Evolutionary conservation across 2,329 filamentous ascomycete species (phyloP).

Genomic region (Monilinia fructigena): DNA sequence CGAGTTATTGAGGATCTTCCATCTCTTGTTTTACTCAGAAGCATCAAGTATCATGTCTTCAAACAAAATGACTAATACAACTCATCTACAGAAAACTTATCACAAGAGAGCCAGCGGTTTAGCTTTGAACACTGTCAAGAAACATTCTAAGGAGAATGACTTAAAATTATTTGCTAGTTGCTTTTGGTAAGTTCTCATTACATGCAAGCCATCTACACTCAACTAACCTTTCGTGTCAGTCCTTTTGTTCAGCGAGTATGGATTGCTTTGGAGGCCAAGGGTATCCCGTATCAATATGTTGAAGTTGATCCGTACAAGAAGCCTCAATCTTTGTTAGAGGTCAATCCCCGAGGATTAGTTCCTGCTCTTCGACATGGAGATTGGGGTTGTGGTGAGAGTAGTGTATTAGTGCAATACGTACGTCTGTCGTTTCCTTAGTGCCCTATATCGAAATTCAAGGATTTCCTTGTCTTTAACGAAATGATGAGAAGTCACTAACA

Average conservation of each 20-base stretch:
- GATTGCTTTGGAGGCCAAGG: constrained; percentile 82
- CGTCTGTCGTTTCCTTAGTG: constrained; percentile 33
- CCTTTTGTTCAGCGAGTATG: constrained; percentile 86
- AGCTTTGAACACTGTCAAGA: constrained; percentile 67
- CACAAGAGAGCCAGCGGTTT: constrained; percentile 70
- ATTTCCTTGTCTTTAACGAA: neutral
- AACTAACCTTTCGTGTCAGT: constrained; percentile 39
- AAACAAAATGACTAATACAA: constrained; percentile 45
- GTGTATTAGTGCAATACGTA: constrained; percentile 82
- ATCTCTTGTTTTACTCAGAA: neutral
- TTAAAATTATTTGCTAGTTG: constrained; percentile 80
- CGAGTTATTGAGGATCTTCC: neutral
- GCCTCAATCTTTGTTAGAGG: constrained; percentile 66
- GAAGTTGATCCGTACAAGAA: constrained; percentile 80
- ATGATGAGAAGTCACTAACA: constrained; percentile 9
- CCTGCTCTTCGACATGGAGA: constrained; percentile 75
- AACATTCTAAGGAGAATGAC: constrained; percentile 66
- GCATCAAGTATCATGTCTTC: constrained; percentile 39
- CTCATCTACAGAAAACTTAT: constrained; percentile 62
- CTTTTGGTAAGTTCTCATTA: constrained; percentile 63
- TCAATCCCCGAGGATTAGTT: constrained; percentile 73
- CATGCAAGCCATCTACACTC: constrained; percentile 2
- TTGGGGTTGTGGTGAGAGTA: constrained; percentile 81
- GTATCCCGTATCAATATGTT: constrained; percentile 78
- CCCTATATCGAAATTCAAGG: neutral